Percentiles rank a stretch among this genome's conserved stretches.
Evolutionary conservation across 2,329 filamentous ascomycete species (phyloP).

Genomic region (Dendrostoma leiphaemia): DNA sequence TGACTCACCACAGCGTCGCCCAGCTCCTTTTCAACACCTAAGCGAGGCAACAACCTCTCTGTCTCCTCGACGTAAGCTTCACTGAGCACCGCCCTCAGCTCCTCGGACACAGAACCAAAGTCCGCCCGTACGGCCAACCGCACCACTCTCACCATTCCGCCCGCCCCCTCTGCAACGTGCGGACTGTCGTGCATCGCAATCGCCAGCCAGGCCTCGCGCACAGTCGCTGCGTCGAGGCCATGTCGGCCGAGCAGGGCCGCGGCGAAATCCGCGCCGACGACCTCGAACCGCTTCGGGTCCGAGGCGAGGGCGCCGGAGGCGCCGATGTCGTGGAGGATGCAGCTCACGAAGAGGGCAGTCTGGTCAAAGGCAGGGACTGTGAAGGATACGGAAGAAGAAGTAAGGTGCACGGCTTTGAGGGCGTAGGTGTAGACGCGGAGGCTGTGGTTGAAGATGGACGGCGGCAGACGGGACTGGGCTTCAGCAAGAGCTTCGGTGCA

Average conservation of each 20-base stretch:
- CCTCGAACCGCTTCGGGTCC: slow-evolving; percentile 33
- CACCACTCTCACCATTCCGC: slow-evolving; percentile 30
- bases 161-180: slow-evolving; percentile 35
- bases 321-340: slow-evolving; percentile 36
- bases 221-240: slow-evolving; percentile 22
- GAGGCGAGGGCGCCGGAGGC: slow-evolving; percentile 28
- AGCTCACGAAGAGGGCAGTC: slow-evolving; percentile 32
- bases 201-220: slow-evolving; percentile 33
- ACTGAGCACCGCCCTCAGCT: background rate
- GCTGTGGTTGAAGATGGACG: slow-evolving; percentile 26
- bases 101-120: slow-evolving; percentile 23
- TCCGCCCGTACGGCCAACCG: slow-evolving; percentile 31
- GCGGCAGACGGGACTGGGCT: slow-evolving; percentile 21
- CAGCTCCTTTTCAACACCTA: slow-evolving; percentile 26
- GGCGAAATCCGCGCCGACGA: slow-evolving; percentile 28
- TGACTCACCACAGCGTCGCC: slow-evolving; percentile 24
- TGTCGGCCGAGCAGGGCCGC: slow-evolving; percentile 27
- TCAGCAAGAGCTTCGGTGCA: slow-evolving; percentile 23
- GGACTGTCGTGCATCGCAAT: slow-evolving; percentile 34
- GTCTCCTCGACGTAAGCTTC: slow-evolving; percentile 4
- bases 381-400: too few relatives aligned
- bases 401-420: slow-evolving; percentile 14
- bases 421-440: slow-evolving; percentile 25
- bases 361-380: background rate
- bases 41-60: slow-evolving; percentile 21